Percentiles rank a stretch among this genome's conserved stretches.
phyloP scores from a whole-genome alignment of 352 stramenopile genomes.

The Blastocystis sp. region DNA sequence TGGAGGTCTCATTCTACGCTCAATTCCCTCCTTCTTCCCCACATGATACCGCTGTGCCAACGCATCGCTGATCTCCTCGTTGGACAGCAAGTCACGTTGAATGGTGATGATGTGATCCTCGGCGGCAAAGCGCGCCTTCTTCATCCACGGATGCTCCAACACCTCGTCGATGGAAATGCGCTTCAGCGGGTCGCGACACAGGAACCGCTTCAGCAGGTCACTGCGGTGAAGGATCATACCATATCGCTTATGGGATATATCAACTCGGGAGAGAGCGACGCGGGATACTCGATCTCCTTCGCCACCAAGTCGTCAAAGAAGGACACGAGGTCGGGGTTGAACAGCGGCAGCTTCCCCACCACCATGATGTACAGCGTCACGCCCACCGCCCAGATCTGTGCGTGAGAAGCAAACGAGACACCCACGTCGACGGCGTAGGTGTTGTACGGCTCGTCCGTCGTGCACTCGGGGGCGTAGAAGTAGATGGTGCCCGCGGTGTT shows the following conservation, averaged over 20 bases:
- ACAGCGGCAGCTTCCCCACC: slow-evolving; percentile 50
- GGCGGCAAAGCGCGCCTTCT: neutral
- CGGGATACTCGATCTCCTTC: slow-evolving; percentile 42
- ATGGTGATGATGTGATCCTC: neutral
- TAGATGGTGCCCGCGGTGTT: slow-evolving; percentile 68
- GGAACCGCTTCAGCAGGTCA: slow-evolving; percentile 82
- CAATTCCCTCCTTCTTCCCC: neutral
- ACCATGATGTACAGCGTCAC: slow-evolving; percentile 86
- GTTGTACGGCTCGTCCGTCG: slow-evolving; percentile 79
- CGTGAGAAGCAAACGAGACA: slow-evolving; percentile 73
- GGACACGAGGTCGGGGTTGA: slow-evolving; percentile 42
- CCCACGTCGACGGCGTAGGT: slow-evolving; percentile 81
- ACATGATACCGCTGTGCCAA: neutral
- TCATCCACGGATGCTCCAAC: slow-evolving; percentile 61
- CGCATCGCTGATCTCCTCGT: neutral
- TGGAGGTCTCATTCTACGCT: neutral
- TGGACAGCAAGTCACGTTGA: neutral
- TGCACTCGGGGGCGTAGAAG: slow-evolving; percentile 80
- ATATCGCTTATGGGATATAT: slow-evolving; percentile 73
- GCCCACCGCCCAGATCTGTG: slow-evolving; percentile 82
- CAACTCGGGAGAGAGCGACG: slow-evolving; percentile 10
- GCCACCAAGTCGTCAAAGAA: slow-evolving; percentile 55
- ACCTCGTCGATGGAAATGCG: slow-evolving; percentile 79
- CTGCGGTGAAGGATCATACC: slow-evolving; percentile 81
- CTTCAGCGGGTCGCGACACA: slow-evolving; percentile 80